Conservation (phyloP, 192 early-diverging fungal genomes). For the Coemansia umbellata region DNA sequence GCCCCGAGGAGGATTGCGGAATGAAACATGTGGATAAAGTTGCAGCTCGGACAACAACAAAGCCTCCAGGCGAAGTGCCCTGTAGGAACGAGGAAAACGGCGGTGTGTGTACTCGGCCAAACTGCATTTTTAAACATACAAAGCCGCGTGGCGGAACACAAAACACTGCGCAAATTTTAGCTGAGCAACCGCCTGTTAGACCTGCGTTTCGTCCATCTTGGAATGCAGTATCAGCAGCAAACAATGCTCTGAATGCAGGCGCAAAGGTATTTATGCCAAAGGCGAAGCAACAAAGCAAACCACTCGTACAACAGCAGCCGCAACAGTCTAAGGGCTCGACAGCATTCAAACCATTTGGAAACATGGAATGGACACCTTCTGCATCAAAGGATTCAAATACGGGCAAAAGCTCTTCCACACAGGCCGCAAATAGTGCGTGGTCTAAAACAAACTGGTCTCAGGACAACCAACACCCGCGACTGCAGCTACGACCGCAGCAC, state of each 20-base stretch:
- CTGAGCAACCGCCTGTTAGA: not conserved
- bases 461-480: no score
- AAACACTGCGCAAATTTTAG: not conserved
- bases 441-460: not conserved
- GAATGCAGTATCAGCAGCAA: not conserved
- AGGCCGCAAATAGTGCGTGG: not conserved
- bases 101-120: slow-evolving; percentile 26
- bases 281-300: not conserved
- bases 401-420: no score
- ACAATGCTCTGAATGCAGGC: slow-evolving; percentile 7
- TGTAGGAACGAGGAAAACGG: slow-evolving; percentile 44
- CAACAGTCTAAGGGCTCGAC: no score
- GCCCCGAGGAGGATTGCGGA: slow-evolving; percentile 30
- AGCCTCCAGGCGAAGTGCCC: slow-evolving; percentile 25
- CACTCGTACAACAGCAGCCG: no score
- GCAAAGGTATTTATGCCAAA: slow-evolving; percentile 41
- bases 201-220: not conserved
- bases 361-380: slow-evolving; percentile 35
- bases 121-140: slow-evolving; percentile 36
- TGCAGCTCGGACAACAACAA: slow-evolving; percentile 8
- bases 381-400: no score
- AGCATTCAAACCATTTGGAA: slow-evolving; percentile 20
- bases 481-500: not conserved
- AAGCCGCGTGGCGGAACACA: not conserved
- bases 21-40: slow-evolving; percentile 22